Conservation (phyloP, 257 asterid genomes). For the Haberlea rhodopensis region DNA sequence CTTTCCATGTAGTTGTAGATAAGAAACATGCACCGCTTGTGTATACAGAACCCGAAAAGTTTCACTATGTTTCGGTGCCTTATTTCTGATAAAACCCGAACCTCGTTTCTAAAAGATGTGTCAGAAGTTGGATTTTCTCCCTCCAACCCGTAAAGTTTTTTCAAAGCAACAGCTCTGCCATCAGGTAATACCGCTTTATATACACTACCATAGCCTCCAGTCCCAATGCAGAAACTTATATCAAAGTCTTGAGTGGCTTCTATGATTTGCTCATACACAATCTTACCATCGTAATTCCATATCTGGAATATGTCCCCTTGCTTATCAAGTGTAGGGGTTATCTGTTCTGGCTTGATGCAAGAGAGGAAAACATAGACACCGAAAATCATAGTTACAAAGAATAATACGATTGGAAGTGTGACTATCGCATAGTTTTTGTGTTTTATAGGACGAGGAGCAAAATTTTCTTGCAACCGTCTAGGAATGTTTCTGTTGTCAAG, state of each 20-base stretch:
- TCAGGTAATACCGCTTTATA: slow-evolving; percentile 25
- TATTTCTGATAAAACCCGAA: slow-evolving; percentile 11
- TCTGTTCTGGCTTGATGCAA: neutral
- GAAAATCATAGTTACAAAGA: neutral
- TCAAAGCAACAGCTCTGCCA: slow-evolving; percentile 20
- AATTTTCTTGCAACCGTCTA: no score
- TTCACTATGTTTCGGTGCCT: slow-evolving; percentile 22
- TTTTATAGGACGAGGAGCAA: neutral
- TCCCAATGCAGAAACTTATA: slow-evolving; percentile 22
- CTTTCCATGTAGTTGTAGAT: slow-evolving; percentile 25
- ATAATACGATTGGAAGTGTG: neutral
- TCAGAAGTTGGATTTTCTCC: slow-evolving; percentile 14
- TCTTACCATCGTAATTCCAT: slow-evolving; percentile 29
- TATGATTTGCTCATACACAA: slow-evolving; percentile 19
- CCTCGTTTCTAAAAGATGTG: slow-evolving; percentile 24
- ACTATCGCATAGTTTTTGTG: neutral
- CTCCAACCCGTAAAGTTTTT: slow-evolving; percentile 26
- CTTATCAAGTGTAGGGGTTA: neutral
- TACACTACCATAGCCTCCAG: slow-evolving; percentile 28
- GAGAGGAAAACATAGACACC: neutral
- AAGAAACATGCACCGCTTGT: slow-evolving; percentile 21
- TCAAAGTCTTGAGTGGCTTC: slow-evolving; percentile 20
- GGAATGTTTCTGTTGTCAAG: neutral
- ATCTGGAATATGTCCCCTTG: slow-evolving; percentile 19
- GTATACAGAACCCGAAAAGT: slow-evolving; percentile 23